phyloP scores from a whole-genome alignment of 345 rosid genomes.

The Aegle marmelos region DNA sequence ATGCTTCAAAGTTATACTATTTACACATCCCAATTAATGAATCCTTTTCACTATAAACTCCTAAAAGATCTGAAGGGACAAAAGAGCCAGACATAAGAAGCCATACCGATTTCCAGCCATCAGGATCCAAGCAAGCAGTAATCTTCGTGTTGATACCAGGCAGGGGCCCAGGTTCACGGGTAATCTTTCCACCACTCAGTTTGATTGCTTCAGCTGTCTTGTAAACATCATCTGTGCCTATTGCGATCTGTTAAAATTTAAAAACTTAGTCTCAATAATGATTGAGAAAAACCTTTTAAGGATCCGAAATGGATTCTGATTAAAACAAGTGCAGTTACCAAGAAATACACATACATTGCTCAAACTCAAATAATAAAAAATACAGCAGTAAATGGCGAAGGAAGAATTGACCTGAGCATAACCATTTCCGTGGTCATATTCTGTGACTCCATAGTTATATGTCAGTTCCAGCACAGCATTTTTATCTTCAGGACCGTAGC shows the following conservation, averaged over 20 bases:
- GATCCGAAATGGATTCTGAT: background rate
- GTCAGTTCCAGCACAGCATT: constrained; percentile 67
- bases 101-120: constrained; percentile 96
- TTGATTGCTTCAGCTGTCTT: constrained; percentile 91
- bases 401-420: constrained; percentile 56
- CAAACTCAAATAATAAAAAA: background rate
- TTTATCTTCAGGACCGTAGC: constrained; percentile 79
- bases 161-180: constrained; percentile 91
- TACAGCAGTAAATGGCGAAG: background rate
- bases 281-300: background rate
- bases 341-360: background rate
- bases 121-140: constrained; percentile 95
- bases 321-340: background rate
- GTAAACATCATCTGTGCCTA: constrained; percentile 94
- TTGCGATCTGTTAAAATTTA: constrained; percentile 60
- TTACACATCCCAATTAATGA: background rate
- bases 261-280: background rate
- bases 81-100: background rate
- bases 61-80: background rate
- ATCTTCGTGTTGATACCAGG: constrained; percentile 94
- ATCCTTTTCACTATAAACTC: background rate
- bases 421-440: constrained; percentile 71
- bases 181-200: constrained; percentile 80
- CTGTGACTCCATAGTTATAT: constrained; percentile 65
- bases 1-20: background rate